These are phyloP conservation scores for Senna tora DNA, from an alignment of 306 rosid genomes.

Conservation along the genomic window DNA sequence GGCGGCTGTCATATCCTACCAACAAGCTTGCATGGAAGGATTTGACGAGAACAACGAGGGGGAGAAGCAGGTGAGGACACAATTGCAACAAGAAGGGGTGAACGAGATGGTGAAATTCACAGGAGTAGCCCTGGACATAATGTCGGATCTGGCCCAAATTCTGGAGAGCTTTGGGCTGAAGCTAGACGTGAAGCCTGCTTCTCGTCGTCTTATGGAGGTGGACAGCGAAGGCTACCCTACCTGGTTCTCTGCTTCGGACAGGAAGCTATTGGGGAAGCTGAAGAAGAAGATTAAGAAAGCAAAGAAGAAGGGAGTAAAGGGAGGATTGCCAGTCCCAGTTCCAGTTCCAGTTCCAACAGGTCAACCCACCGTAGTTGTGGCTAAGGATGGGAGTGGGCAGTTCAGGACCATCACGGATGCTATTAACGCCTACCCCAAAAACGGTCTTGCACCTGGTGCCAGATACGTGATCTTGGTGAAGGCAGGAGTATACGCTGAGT, in stretches of 20 bases:
- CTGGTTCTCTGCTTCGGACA: slow-evolving; percentile 51
- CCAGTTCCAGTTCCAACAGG: too few relatives aligned
- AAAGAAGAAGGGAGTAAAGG: not conserved
- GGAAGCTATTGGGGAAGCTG: slow-evolving; percentile 40
- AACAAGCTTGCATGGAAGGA: not conserved
- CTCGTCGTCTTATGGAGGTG: slow-evolving; percentile 46
- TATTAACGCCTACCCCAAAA: slow-evolving; percentile 48
- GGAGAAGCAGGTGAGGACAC: slow-evolving; percentile 6
- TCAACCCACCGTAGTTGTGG: slow-evolving; percentile 51
- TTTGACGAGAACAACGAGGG: not conserved
- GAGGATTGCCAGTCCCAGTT: too few relatives aligned
- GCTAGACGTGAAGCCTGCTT: slow-evolving; percentile 32
- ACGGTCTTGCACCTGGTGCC: not conserved
- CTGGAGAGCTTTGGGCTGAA: slow-evolving; percentile 35
- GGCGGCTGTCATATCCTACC: not conserved
- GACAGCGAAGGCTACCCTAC: slow-evolving; percentile 48
- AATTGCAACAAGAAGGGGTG: not conserved
- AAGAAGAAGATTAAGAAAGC: too few relatives aligned
- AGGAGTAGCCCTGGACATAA: slow-evolving; percentile 51
- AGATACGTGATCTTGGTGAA: slow-evolving; percentile 55
- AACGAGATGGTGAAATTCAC: slow-evolving; percentile 36
- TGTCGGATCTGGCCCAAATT: slow-evolving; percentile 34
- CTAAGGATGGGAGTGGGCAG: slow-evolving; percentile 62
- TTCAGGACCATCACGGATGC: slow-evolving; percentile 53
- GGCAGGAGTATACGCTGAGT: slow-evolving; percentile 53